phyloP scores from a whole-genome alignment of 768 basidiomycete species.

The Trametes meyenii region DNA sequence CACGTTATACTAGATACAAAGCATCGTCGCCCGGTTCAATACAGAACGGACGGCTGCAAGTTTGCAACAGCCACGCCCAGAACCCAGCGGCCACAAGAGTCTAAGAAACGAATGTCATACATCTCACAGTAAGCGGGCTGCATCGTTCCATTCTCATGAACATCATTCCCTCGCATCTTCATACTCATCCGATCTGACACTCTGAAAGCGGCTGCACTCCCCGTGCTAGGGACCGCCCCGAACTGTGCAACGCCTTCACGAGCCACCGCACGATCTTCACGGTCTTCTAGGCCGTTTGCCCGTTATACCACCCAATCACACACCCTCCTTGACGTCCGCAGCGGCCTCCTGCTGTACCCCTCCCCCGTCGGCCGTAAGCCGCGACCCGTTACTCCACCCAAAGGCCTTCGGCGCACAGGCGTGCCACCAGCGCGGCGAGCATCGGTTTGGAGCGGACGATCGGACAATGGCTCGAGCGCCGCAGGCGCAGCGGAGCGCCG shows the following conservation, averaged over 20 bases:
- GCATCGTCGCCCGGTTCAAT: too few species aligned
- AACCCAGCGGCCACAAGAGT: too few species aligned
- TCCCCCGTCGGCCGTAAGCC: background rate
- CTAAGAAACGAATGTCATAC: too few species aligned
- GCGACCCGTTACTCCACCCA: background rate
- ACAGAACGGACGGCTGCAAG: too few species aligned
- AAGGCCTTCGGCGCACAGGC: background rate
- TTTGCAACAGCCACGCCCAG: too few species aligned
- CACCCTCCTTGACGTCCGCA: background rate
- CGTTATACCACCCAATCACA: background rate
- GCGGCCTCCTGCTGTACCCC: background rate
- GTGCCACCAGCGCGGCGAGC: background rate
- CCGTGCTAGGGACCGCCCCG: background rate
- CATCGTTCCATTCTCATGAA: too few species aligned
- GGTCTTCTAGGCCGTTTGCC: background rate
- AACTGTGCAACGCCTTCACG: background rate
- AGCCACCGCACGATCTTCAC: background rate
- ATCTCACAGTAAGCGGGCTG: too few species aligned
- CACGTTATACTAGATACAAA: too few species aligned
- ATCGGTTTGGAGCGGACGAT: background rate
- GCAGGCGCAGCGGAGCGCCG: background rate
- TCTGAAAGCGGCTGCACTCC: background rate
- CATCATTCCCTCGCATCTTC: too few species aligned
- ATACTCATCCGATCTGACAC: too few species aligned
- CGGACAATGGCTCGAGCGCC: slow-evolving; percentile 7